These are phyloP conservation scores for Ophiostoma sp. DNA, from an alignment of 2,329 filamentous ascomycete genomes.

Conservation along the genomic window DNA sequence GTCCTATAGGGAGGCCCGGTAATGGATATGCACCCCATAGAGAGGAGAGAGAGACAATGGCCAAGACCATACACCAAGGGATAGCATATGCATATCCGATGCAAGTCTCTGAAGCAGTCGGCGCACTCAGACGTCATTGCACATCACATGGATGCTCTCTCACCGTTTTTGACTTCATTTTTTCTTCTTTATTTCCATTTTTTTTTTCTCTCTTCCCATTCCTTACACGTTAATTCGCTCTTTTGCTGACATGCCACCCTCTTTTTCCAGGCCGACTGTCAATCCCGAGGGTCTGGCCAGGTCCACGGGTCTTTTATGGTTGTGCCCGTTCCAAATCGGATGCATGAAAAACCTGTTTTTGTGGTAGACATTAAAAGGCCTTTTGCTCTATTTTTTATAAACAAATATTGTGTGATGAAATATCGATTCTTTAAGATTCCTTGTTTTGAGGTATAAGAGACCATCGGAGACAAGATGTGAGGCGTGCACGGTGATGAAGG, in stretches of 20 bases:
- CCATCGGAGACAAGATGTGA: background rate
- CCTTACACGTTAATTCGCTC: background rate
- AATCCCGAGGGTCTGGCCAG: slow-evolving; percentile 18
- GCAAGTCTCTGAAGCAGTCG: background rate
- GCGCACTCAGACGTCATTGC: slow-evolving; percentile 7
- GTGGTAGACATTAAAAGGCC: background rate
- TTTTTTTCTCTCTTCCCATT: background rate
- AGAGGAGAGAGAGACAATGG: background rate
- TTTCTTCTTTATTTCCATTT: background rate
- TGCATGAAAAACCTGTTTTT: slow-evolving; percentile 24
- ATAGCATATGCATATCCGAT: background rate
- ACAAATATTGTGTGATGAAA: background rate
- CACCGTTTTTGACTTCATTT: background rate
- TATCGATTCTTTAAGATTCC: too few relatives aligned
- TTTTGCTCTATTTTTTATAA: background rate
- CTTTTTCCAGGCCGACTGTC: background rate
- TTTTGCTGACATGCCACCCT: background rate
- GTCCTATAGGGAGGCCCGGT: background rate
- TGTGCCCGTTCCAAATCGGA: background rate
- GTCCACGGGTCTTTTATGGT: slow-evolving; percentile 3
- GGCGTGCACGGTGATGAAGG: background rate
- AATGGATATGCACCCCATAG: background rate
- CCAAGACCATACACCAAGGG: slow-evolving; percentile 3
- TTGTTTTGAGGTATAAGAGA: background rate
- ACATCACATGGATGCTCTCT: slow-evolving; percentile 6